Percentiles rank a stretch among this genome's conserved stretches.
Evolutionary conservation across 2,329 filamentous ascomycete species (phyloP).

Genomic region (Penicillium sp.): DNA sequence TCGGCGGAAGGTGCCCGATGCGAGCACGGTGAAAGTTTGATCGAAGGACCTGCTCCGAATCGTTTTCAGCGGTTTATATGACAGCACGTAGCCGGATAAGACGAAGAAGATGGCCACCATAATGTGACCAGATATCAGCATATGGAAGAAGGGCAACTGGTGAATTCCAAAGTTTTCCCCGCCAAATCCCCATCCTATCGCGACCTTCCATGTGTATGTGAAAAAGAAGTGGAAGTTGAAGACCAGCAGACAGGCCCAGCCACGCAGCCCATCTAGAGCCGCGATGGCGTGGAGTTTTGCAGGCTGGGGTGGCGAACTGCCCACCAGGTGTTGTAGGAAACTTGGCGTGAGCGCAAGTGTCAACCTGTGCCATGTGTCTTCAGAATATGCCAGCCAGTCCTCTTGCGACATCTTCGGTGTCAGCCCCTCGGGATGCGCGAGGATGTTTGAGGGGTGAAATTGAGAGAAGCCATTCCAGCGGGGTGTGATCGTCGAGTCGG

Average conservation of each 20-base stretch:
- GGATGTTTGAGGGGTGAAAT: constrained; percentile 25
- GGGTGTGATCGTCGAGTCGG: constrained; percentile 3
- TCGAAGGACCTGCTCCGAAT: constrained; percentile 40
- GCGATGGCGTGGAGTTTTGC: constrained; percentile 39
- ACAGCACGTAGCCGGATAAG: constrained; percentile 50
- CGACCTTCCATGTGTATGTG: constrained; percentile 44
- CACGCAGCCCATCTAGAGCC: constrained; percentile 44
- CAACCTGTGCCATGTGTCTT: constrained; percentile 25
- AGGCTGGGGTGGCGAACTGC: constrained; percentile 28
- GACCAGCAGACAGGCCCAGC: constrained; percentile 46
- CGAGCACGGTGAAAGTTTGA: constrained; percentile 40
- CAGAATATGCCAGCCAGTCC: constrained; percentile 27
- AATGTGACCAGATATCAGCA: constrained; percentile 46
- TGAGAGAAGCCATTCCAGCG: constrained; percentile 27
- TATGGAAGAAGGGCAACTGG: constrained; percentile 43
- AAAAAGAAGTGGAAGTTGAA: constrained; percentile 49
- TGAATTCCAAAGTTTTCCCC: constrained; percentile 41
- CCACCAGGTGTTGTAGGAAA: constrained; percentile 36
- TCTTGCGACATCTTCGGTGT: constrained; percentile 21
- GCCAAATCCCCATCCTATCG: constrained; percentile 42
- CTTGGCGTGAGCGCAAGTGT: constrained; percentile 36
- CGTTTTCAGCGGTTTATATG: constrained; percentile 42
- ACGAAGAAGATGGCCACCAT: constrained; percentile 51
- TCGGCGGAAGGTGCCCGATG: constrained; percentile 46
- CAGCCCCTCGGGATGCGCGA: constrained; percentile 20